Evolutionary conservation across 441 rosid species (phyloP), one percentile per base, ranked within the genome.

Genomic region (Brassica hybrid): DNA sequence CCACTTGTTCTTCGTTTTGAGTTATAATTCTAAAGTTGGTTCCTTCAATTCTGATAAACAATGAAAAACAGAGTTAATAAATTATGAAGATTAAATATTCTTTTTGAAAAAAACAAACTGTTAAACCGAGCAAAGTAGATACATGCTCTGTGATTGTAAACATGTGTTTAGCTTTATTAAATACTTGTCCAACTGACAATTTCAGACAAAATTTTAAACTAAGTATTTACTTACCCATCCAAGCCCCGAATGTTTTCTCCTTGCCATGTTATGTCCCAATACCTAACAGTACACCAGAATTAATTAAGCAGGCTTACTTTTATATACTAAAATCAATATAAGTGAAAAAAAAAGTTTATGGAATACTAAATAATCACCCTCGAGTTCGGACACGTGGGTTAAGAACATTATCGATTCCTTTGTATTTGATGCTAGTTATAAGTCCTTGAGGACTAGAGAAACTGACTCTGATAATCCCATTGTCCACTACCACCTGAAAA

Each of bases 331-430:
- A 14, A 52, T 48, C 54, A 52, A 52, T 52, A 52, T 52, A 52
- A 16, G 58, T 6, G 23, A 21, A 21, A 21, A 21, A 21, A 21
- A 21, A 21, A 21, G 23, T 21, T 21, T 72, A 59, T 72, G 57
- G 43, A 12, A 65, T 65, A 72, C 6, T 72, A 32, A 72, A 45
- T 63, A 56, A 21, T 74, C 4, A 74, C 79, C 82, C 82, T 74
- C 82, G 72, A 43, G 19, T n/a, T 64, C 72, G 67, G 64, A 79
- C 23, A 74, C 59, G 72, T 36, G 76, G 72, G 73, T 86, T 91
- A 19, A 95, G 96, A 90, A 95, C 83, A 82, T 93, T 91, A 59
- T 88, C 89, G 52, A 95, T 83, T 68, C 89, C 91, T 71, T 83
- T 83, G 77, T 85, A 95, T 45, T 79, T 76, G 67, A 94, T 83